phyloP scores from a whole-genome alignment of 2,329 filamentous ascomycete genomes.

The Aspergillus terreus region DNA sequence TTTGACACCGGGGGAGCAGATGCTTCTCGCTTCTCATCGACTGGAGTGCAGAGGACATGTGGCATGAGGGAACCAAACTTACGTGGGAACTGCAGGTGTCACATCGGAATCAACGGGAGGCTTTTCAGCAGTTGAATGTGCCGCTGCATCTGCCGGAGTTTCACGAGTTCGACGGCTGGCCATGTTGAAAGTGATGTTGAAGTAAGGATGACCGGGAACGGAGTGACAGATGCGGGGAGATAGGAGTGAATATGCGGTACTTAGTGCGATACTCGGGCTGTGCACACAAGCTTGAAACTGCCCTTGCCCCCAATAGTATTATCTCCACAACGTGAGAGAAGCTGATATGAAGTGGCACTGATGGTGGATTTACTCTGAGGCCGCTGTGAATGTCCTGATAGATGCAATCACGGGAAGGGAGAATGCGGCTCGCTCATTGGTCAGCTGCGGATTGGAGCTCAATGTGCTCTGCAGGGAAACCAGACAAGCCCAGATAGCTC shows the following conservation, averaged over 20 bases:
- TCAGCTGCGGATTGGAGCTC: neutral
- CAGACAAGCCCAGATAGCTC: neutral
- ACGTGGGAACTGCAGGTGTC: conserved; percentile 79
- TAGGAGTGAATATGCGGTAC: neutral
- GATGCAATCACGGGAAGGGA: neutral
- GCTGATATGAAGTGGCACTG: neutral
- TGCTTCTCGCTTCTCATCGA: neutral
- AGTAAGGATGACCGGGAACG: neutral
- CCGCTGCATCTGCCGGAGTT: conserved; percentile 25
- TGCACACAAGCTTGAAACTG: too few relatives aligned
- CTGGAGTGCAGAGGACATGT: conserved; percentile 3
- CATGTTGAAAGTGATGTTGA: conserved; percentile 19
- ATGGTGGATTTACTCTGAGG: neutral
- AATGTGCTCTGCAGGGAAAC: neutral
- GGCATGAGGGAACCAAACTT: conserved; percentile 31
- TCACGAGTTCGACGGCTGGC: conserved; percentile 29
- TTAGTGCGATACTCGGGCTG: too few relatives aligned
- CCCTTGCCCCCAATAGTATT: too few relatives aligned
- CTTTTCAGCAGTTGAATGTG: conserved; percentile 33
- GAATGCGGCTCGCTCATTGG: conserved; percentile 4
- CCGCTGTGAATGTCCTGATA: neutral
- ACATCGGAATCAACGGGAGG: conserved; percentile 63
- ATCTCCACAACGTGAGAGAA: neutral
- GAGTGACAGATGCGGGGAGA: neutral
- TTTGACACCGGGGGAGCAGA: neutral